Conservation (phyloP, 2,329 filamentous ascomycete species). For the Coniochaeta sp. region DNA sequence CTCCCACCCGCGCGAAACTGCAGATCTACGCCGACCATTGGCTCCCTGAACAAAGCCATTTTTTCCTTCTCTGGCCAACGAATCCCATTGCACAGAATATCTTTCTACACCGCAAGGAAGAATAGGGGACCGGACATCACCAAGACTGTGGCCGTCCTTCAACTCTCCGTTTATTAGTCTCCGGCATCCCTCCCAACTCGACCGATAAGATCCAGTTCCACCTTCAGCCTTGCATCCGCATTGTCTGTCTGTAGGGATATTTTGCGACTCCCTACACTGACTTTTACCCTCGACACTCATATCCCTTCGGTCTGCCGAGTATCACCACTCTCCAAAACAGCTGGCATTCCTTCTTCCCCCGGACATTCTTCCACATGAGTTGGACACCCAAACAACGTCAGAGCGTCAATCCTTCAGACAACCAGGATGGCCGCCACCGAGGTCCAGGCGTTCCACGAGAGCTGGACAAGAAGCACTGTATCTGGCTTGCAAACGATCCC, state of each 20-base stretch:
- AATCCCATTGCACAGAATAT: neutral
- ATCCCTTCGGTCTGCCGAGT: neutral
- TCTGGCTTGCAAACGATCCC: slow-evolving; percentile 27
- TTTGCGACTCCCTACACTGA: neutral
- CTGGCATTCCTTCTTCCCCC: slow-evolving; percentile 6
- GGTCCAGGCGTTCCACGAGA: slow-evolving; percentile 35
- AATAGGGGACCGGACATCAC: neutral
- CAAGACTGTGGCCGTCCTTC: neutral
- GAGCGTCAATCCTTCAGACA: slow-evolving; percentile 33
- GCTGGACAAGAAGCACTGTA: slow-evolving; percentile 30
- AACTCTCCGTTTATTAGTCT: neutral
- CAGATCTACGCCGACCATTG: slow-evolving; percentile 16
- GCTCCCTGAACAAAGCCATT: slow-evolving; percentile 12
- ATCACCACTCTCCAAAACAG: neutral
- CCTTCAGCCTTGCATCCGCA: slow-evolving; percentile 1
- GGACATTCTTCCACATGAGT: slow-evolving; percentile 36
- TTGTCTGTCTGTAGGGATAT: neutral
- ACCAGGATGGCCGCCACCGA: slow-evolving; percentile 48
- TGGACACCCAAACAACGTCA: slow-evolving; percentile 30
- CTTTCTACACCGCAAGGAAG: neutral
- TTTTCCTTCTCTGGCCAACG: neutral
- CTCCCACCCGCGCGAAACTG: slow-evolving; percentile 4
- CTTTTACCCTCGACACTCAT: too few relatives aligned
- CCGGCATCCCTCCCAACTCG: neutral
- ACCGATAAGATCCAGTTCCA: neutral